Base-by-base conservation (phyloP, 2,329 filamentous ascomycete genomes). In the Phyllosticta citrichinensis region DNA sequence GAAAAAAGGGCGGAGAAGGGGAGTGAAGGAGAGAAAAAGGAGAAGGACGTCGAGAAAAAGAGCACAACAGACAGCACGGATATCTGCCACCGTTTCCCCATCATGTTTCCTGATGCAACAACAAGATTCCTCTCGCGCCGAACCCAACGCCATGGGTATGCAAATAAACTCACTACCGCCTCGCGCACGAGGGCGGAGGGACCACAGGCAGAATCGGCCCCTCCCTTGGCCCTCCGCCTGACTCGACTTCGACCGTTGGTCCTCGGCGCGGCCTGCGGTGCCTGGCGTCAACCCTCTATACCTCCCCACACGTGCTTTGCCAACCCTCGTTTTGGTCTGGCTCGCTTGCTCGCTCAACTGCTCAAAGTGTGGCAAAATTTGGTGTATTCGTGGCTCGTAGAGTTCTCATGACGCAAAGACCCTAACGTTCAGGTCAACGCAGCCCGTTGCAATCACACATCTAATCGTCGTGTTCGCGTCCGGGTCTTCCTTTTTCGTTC, bases 391-490 rank as follows among this genome's bases (percentile, higher is more conserved):
- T 9, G 52, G 55, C 52, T 54, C 30, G 19, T 56, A 12, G 40
- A 47, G 47, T 27, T 53, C 52, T 51, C 57, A 81, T 59, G 79
- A 79, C 54, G 89, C 89, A 77, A 93, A 95, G 58, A 95, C 84
- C 67, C 88, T 82, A 64, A 95, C 83, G 66, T 86, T 89, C 70
- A 86, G 77, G 76, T 96, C 90, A 62, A 96, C 89, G 70, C 91
- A 89, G 40, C 89, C 91, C 2, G 91, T 95, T 9, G 91, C 91
- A 67, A 96, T 87, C 19, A 96, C 86, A 71, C 91, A 95, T 64
- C 89, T 82, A 64, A 95, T 91, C 65, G 85, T 85, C 62, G 77
- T 78, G 22, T 84, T 82, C 2, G 71, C 72, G 2, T 72, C 71
- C 22, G 76, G 75, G 22, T 78, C 79, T 57, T 82, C 80, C 70